These are phyloP conservation scores for Hypoxylon subgilvum DNA, from an alignment of 495 filamentous ascomycete genomes.

Conservation along the genomic window DNA sequence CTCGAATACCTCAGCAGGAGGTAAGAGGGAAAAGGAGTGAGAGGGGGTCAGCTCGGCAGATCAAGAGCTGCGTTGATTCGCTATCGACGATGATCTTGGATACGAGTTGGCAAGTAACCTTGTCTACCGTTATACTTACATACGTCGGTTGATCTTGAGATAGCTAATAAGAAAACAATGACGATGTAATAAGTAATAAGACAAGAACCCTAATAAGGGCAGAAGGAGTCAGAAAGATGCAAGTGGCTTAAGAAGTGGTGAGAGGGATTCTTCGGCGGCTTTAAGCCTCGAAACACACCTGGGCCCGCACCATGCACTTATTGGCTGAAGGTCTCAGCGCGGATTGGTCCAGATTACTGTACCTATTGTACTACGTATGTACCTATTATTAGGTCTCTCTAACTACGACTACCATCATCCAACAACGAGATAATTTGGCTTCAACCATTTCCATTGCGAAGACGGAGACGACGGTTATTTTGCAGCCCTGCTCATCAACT, in stretches of 20 bases:
- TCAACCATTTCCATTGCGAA: conserved; percentile 11
- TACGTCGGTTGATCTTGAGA: no score
- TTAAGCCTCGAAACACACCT: conserved; percentile 23
- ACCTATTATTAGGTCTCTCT: conserved; percentile 27
- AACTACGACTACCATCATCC: conserved; percentile 2
- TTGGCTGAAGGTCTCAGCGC: conserved; percentile 7
- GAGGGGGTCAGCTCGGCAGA: conserved; percentile 25
- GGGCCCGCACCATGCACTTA: conserved; percentile 6
- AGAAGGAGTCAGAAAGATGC: no score
- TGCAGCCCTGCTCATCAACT: not conserved
- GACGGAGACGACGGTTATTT: not conserved
- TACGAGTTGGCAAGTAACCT: conserved; percentile 2
- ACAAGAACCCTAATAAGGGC: no score
- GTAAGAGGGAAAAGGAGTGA: conserved; percentile 2
- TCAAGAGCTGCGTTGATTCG: conserved; percentile 9
- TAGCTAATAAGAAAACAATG: no score
- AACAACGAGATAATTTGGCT: conserved; percentile 16
- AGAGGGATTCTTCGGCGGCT: not conserved
- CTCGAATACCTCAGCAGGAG: conserved; percentile 13
- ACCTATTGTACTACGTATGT: conserved; percentile 3
- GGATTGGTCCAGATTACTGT: conserved; percentile 26
- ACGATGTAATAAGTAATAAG: no score
- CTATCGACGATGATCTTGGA: conserved; percentile 5
- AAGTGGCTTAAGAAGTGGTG: no score
- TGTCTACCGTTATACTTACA: conserved; percentile 3